Base-by-base conservation (phyloP, 306 rosid species). In the Castanea sativa region DNA sequence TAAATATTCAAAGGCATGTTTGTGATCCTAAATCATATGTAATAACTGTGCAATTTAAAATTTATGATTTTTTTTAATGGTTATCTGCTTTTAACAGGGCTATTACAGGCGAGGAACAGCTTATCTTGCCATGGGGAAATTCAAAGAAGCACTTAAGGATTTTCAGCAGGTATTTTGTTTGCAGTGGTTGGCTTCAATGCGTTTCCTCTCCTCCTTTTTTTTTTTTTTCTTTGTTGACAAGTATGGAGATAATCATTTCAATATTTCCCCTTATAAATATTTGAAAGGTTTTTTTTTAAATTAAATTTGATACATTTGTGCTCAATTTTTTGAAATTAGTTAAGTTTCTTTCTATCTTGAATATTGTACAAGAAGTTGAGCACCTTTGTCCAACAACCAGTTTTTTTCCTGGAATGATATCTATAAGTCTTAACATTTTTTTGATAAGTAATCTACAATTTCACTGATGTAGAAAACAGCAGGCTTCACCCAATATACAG, bases 81-180 rank as follows among this genome's bases (percentile, higher is more conserved):
- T 83, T 82, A 79, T 79, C 80, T 88, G 11, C 45, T 81, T 60
- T 69, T 80, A 49, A 73, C 82, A 95, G 99, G 99, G 99, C 77
- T 95, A 93, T 85, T 95, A 95, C 85, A 85, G 99, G 86, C 89
- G 98, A 74, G 99, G 99, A 52, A 91, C 98, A 45, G 96, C 99
- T 77, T 89, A 87, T 85, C 96, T 95, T 79, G 96, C 93, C 63
- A 84, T 95, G 90, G 99, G 98, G 32, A 95, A 95, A 73, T 91
- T 95, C 83, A 93, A 93, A 92, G 99, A 93, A 55, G 99, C 99
- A 29, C 88, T 95, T 74, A 91, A 90, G 73, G 99, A 95, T 90
- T 95, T 95, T 86, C 96, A 91, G 87, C 98, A 92, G 97, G 99
- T 95, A 83, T 49, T 57, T 74, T 51, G 55, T 25, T 65, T 75